Percentiles rank a stretch among this genome's conserved stretches.
Evolutionary conservation across 768 basidiomycete genomes (phyloP).

Genomic region (Leccinum rimulosum): DNA sequence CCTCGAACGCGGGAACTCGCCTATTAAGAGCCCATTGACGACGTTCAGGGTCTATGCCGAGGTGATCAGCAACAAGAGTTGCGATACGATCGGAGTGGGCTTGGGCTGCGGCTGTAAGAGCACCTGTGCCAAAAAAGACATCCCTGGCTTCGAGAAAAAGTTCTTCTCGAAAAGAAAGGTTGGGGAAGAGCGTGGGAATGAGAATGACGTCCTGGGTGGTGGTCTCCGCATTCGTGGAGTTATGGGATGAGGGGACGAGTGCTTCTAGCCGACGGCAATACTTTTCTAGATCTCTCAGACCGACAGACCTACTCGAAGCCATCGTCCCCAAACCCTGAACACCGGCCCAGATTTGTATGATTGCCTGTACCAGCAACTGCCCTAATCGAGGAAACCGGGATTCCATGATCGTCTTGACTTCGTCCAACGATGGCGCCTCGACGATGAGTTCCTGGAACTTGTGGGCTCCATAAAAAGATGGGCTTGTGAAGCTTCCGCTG

Average conservation of each 20-base stretch:
- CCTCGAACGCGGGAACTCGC: slow-evolving; percentile 62
- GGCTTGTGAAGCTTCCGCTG: slow-evolving; percentile 46
- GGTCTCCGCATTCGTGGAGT: slow-evolving; percentile 40
- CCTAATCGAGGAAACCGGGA: slow-evolving; percentile 64
- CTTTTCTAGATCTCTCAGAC: slow-evolving; percentile 79
- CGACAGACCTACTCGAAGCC: slow-evolving; percentile 57
- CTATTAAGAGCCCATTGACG: slow-evolving; percentile 66
- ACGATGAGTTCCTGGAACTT: slow-evolving; percentile 76
- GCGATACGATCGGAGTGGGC: slow-evolving; percentile 51
- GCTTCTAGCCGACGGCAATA: slow-evolving; percentile 73
- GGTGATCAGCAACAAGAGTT: slow-evolving; percentile 51
- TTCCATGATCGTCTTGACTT: slow-evolving; percentile 69
- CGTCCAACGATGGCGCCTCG: slow-evolving; percentile 56
- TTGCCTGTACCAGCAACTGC: slow-evolving; percentile 41
- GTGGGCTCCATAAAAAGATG: slow-evolving; percentile 82
- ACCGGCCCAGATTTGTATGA: slow-evolving; percentile 70
- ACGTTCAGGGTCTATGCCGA: slow-evolving; percentile 69
- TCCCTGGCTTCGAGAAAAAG: slow-evolving; percentile 87
- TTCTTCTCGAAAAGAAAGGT: slow-evolving; percentile 79
- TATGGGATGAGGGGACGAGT: slow-evolving; percentile 51
- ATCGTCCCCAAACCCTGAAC: slow-evolving; percentile 51
- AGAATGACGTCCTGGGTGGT: slow-evolving; percentile 26
- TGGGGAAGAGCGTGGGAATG: slow-evolving; percentile 55
- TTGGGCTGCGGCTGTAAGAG: slow-evolving; percentile 50
- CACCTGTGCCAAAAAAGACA: slow-evolving; percentile 81